These are phyloP conservation scores for Pseudogymnoascus sp. DNA, from an alignment of 2,329 filamentous ascomycete genomes.

Conservation along the genomic window DNA sequence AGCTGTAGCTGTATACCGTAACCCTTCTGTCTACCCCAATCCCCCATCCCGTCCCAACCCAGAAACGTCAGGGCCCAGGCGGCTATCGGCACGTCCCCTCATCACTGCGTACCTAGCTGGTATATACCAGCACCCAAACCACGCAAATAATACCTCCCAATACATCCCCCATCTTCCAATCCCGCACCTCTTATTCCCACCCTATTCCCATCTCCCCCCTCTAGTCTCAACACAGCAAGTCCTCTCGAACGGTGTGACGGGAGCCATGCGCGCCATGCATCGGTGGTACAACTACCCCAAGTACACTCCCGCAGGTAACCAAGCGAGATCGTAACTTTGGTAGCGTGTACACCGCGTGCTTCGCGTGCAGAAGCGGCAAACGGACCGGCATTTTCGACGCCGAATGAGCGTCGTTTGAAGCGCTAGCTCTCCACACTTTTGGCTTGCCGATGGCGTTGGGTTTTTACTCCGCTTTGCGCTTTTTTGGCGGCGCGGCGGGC, in stretches of 20 bases:
- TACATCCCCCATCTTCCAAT: background rate
- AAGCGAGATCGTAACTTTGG: background rate
- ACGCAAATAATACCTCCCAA: background rate
- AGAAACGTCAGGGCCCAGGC: background rate
- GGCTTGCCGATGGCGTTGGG: too few species aligned
- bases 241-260: background rate
- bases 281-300: accelerated
- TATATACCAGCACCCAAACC: background rate
- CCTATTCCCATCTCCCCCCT: background rate
- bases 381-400: background rate
- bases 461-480: background rate
- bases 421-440: background rate
- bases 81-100: background rate
- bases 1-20: background rate
- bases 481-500: too few species aligned
- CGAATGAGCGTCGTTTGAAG: background rate
- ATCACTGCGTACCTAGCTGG: too few species aligned
- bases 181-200: background rate
- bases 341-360: background rate
- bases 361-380: background rate
- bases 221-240: background rate
- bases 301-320: background rate
- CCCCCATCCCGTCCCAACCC: background rate
- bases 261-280: background rate
- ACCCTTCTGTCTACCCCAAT: background rate